A percentile compares a stretch with the other conserved stretches of the same genome.
Evolutionary conservation across 371 early-diverging fungal genomes (phyloP).

Genomic region (Phascolomyces articulosus): DNA sequence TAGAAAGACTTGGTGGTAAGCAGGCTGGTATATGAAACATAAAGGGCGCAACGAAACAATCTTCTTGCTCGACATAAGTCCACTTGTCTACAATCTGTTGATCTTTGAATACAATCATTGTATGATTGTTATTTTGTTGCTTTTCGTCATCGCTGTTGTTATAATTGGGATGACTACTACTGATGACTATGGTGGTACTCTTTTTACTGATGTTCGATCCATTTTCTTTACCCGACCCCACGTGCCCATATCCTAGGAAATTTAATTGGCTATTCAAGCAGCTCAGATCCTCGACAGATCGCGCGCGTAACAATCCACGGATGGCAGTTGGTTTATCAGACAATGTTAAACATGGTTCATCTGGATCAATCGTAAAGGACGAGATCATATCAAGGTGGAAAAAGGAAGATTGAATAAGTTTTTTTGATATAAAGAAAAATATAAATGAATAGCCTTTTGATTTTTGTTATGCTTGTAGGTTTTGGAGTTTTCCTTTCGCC

Average conservation of each 20-base stretch:
- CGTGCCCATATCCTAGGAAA: not conserved
- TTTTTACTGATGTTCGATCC: no score
- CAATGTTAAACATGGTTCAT: not conserved
- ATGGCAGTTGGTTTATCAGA: not conserved
- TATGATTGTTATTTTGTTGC: not conserved
- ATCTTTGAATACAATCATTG: not conserved
- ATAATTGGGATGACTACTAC: not conserved
- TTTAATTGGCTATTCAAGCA: not conserved
- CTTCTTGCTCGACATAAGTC: not conserved
- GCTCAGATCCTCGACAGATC: not conserved
- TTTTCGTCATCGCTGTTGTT: not conserved
- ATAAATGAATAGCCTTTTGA: no score
- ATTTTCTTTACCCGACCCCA: not conserved
- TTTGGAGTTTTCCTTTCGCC: not conserved
- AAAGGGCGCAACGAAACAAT: not conserved
- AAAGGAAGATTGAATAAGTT: not conserved
- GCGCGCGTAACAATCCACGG: not conserved
- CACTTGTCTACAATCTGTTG: not conserved
- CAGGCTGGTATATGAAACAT: not conserved
- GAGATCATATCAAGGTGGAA: not conserved
- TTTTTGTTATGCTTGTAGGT: no score
- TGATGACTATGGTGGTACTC: no score
- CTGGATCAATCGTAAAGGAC: not conserved
- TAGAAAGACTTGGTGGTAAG: not conserved
- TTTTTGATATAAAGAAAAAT: no score